Conservation (phyloP, 345 rosid genomes). For the Dipteronia sinensis region DNA sequence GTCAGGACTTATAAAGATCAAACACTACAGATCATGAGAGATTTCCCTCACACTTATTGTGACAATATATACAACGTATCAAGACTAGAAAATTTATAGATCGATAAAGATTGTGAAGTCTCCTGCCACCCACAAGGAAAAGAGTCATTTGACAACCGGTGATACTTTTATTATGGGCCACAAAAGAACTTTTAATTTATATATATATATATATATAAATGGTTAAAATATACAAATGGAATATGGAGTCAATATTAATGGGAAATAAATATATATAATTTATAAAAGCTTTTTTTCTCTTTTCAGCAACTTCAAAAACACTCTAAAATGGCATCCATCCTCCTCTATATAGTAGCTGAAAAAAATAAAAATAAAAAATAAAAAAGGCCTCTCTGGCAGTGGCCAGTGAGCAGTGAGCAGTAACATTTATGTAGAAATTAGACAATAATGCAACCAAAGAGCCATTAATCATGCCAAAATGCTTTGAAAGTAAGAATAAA, state of each 20-base stretch:
- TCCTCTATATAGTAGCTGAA: background rate
- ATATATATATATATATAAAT: too few species aligned
- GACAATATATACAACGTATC: too few species aligned
- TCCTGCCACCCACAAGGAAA: too few species aligned
- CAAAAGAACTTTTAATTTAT: background rate
- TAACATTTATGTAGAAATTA: background rate
- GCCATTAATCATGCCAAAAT: background rate
- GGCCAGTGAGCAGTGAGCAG: background rate
- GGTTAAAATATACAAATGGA: background rate
- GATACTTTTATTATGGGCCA: background rate
- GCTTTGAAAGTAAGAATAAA: background rate
- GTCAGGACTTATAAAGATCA: too few species aligned
- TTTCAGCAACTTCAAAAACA: background rate
- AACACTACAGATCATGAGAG: too few species aligned
- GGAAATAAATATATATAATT: background rate
- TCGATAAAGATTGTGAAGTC: too few species aligned
- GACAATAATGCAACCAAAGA: background rate
- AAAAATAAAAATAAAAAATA: too few species aligned
- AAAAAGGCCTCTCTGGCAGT: background rate
- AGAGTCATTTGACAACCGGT: too few species aligned
- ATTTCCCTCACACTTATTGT: too few species aligned
- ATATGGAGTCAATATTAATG: conserved; percentile 1
- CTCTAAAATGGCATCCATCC: background rate
- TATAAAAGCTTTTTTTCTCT: background rate
- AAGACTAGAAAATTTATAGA: too few species aligned